These are phyloP conservation scores for Sechiopsis laciniata DNA, from an alignment of 306 rosid species.

Conservation along the genomic window DNA sequence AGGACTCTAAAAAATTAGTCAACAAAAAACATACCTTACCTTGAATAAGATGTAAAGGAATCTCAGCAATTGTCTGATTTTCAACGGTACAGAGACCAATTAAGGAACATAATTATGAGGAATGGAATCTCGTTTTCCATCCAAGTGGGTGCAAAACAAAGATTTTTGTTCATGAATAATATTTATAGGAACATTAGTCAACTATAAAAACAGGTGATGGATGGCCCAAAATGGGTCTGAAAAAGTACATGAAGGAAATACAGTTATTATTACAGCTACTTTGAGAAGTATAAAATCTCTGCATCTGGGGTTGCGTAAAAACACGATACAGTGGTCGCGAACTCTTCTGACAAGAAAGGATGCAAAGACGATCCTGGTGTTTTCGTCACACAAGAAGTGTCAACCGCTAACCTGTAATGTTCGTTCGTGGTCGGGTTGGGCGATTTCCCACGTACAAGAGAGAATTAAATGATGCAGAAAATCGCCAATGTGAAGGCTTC, in stretches of 20 bases:
- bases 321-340: constrained; percentile 38
- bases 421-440: constrained; percentile 14
- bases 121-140: neutral
- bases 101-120: neutral
- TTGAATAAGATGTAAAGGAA: neutral
- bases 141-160: constrained; percentile 4
- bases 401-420: constrained; percentile 23
- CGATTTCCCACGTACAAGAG: constrained; percentile 34
- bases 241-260: constrained; percentile 18
- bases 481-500: constrained; percentile 23
- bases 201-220: constrained; percentile 2
- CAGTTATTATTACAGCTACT: constrained; percentile 31
- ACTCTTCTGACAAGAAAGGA: constrained; percentile 23
- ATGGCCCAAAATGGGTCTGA: neutral
- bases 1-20: neutral
- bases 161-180: constrained; percentile 1
- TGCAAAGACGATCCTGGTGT: constrained; percentile 12
- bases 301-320: constrained; percentile 13
- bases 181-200: constrained; percentile 6
- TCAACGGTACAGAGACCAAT: neutral
- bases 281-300: constrained; percentile 21
- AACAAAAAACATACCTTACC: neutral
- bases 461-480: constrained; percentile 23
- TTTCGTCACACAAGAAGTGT: constrained; percentile 10
- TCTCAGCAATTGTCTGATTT: neutral